Evolutionary conservation across 2,329 filamentous ascomycete species (phyloP).

Genomic region (Hypoxylon sp.): DNA sequence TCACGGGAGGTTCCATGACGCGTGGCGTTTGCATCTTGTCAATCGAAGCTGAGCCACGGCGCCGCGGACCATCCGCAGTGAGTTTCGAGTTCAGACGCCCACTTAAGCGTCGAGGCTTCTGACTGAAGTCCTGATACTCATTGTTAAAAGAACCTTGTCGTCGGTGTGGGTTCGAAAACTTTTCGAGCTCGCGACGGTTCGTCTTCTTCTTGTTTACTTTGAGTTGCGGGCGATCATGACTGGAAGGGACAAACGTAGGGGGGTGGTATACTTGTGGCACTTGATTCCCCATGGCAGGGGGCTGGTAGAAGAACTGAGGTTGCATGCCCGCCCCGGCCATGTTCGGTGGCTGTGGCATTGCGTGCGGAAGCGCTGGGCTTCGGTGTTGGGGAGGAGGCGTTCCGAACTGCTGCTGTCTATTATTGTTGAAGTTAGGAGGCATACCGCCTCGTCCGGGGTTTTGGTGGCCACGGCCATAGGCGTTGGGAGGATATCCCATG

Average conservation of each 20-base stretch:
- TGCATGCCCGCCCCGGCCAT: conserved; percentile 71
- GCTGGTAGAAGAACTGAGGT: conserved; percentile 71
- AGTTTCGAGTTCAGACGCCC: conserved; percentile 58
- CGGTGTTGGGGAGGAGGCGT: conserved; percentile 59
- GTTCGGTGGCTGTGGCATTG: conserved; percentile 74
- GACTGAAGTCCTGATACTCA: conserved; percentile 51
- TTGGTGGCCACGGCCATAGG: conserved; percentile 54
- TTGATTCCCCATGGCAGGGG: conserved; percentile 68
- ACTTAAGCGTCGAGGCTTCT: conserved; percentile 57
- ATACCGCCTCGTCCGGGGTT: conserved; percentile 65
- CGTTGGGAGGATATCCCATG: conserved; percentile 58
- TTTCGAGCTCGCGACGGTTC: conserved; percentile 60
- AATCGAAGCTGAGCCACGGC: conserved; percentile 29
- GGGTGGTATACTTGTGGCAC: conserved; percentile 71
- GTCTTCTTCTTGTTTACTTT: conserved; percentile 60
- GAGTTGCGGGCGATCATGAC: conserved; percentile 53
- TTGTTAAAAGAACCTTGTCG: conserved; percentile 55
- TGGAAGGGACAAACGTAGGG: conserved; percentile 52
- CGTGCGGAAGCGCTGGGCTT: conserved; percentile 66
- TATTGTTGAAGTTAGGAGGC: conserved; percentile 59
- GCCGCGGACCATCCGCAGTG: conserved; percentile 46
- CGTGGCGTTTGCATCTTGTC: conserved; percentile 38
- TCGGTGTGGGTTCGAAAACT: conserved; percentile 56
- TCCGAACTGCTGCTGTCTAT: conserved; percentile 53
- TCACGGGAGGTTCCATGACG: conserved; percentile 35